These are phyloP conservation scores for Saccharomycopsis fodiens DNA, from an alignment of 805 yeast species.

Conservation along the genomic window DNA sequence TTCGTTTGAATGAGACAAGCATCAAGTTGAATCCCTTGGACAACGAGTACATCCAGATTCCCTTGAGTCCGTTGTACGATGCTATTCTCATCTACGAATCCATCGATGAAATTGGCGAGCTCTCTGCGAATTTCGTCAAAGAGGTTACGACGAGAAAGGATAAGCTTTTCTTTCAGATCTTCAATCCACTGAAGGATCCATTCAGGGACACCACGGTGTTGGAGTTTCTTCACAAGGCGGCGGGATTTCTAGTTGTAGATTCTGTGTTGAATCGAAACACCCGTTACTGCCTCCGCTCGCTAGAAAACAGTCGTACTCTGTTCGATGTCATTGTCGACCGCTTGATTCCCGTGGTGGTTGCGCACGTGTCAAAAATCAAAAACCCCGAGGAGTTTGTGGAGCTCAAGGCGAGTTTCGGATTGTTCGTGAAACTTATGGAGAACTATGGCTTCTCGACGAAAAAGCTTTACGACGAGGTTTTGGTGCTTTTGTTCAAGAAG, in stretches of 20 bases:
- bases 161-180: slow-evolving; percentile 58
- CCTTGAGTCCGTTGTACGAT: slow-evolving; percentile 72
- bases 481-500: slow-evolving; percentile 50
- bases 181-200: slow-evolving; percentile 31
- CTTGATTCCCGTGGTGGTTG: slow-evolving; percentile 46
- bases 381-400: slow-evolving; percentile 40
- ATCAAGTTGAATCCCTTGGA: slow-evolving; percentile 42
- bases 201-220: slow-evolving; percentile 39
- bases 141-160: slow-evolving; percentile 69
- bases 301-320: slow-evolving; percentile 49
- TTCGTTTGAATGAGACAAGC: slow-evolving; percentile 45
- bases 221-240: slow-evolving; percentile 50
- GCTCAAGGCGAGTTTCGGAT: slow-evolving; percentile 58
- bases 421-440: slow-evolving; percentile 70
- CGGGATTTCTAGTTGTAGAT: slow-evolving; percentile 76
- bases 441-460: slow-evolving; percentile 54
- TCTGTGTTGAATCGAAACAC: slow-evolving; percentile 58
- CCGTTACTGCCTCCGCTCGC: slow-evolving; percentile 52
- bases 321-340: slow-evolving; percentile 66
- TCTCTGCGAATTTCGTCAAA: slow-evolving; percentile 56
- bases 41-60: slow-evolving; percentile 40
- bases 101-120: slow-evolving; percentile 53
- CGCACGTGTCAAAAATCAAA: slow-evolving; percentile 24
- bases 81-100: slow-evolving; percentile 75
- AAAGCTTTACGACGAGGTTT: slow-evolving; percentile 48